These are phyloP conservation scores for Phytophthora colocasiae DNA, from an alignment of 352 stramenopile genomes.

Conservation along the genomic window DNA sequence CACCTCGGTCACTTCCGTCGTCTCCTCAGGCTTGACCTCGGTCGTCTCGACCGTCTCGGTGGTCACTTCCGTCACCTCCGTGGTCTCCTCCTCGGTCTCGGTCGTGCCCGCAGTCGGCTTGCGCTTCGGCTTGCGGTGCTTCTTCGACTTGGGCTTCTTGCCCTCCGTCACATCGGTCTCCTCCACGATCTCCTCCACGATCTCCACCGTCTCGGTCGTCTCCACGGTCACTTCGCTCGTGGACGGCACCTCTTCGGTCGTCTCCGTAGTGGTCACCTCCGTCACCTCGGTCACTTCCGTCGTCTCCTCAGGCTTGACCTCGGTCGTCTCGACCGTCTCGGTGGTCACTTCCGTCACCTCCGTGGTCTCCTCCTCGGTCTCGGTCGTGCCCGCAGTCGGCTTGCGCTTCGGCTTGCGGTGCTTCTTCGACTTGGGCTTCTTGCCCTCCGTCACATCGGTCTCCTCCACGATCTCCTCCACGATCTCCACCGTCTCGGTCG, in stretches of 20 bases:
- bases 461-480: background rate
- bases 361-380: background rate
- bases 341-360: background rate
- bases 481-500: conserved; percentile 5
- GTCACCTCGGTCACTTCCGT: conserved; percentile 6
- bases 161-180: conserved; percentile 15
- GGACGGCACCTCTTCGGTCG: background rate
- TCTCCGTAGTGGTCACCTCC: conserved; percentile 14
- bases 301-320: conserved; percentile 3
- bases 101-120: background rate
- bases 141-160: conserved; percentile 24
- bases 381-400: background rate
- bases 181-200: conserved; percentile 1
- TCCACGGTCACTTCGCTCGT: conserved; percentile 1
- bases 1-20: conserved; percentile 7
- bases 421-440: conserved; percentile 1
- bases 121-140: conserved; percentile 19
- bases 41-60: conserved; percentile 1
- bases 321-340: background rate
- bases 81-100: conserved; percentile 1
- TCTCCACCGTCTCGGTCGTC: background rate
- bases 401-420: background rate
- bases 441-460: background rate
- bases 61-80: conserved; percentile 1
- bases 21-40: background rate